Percentiles rank a stretch among this genome's conserved stretches.
Evolutionary conservation across 352 stramenopile genomes (phyloP).

Genomic region (Albugo candida): DNA sequence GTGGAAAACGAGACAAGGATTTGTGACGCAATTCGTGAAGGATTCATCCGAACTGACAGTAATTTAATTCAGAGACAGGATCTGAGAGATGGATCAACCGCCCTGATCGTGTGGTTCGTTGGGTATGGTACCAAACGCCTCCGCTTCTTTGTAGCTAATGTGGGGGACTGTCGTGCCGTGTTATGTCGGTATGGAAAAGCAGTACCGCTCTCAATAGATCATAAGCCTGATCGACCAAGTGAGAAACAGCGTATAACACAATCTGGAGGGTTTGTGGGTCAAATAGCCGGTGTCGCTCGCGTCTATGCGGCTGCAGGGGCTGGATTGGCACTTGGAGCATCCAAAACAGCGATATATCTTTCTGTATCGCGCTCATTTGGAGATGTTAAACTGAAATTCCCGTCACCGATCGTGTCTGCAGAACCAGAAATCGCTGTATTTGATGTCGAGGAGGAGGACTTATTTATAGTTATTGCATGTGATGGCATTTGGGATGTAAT

Average conservation of each 20-base stretch:
- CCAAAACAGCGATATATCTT: constrained; percentile 16
- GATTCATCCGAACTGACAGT: constrained; percentile 21
- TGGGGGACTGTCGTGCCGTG: constrained; percentile 42
- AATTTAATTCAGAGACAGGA: constrained; percentile 24
- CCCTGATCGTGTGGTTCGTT: constrained; percentile 30
- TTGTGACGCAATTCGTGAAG: constrained; percentile 15
- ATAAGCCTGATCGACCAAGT: constrained; percentile 27
- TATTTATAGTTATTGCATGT: constrained; percentile 36
- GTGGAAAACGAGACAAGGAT: constrained; percentile 12
- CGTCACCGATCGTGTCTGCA: constrained; percentile 23
- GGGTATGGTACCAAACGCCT: constrained; percentile 5
- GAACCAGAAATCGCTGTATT: constrained; percentile 24
- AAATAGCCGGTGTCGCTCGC: constrained; percentile 22
- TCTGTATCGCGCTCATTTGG: constrained; percentile 42
- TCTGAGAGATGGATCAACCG: constrained; percentile 25
- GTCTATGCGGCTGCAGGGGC: constrained; percentile 28
- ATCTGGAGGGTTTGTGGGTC: constrained; percentile 26
- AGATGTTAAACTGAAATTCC: constrained; percentile 27
- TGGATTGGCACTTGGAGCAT: constrained; percentile 13
- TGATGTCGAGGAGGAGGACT: constrained; percentile 17
- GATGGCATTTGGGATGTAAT: constrained; percentile 46
- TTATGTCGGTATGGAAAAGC: constrained; percentile 22
- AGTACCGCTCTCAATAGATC: constrained; percentile 26
- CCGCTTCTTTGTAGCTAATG: constrained; percentile 33
- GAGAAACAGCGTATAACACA: constrained; percentile 30